A percentile compares a stretch with the other conserved stretches of the same genome.
phyloP scores from a whole-genome alignment of 805 yeast species.

The Priceomyces fermenticarens region DNA sequence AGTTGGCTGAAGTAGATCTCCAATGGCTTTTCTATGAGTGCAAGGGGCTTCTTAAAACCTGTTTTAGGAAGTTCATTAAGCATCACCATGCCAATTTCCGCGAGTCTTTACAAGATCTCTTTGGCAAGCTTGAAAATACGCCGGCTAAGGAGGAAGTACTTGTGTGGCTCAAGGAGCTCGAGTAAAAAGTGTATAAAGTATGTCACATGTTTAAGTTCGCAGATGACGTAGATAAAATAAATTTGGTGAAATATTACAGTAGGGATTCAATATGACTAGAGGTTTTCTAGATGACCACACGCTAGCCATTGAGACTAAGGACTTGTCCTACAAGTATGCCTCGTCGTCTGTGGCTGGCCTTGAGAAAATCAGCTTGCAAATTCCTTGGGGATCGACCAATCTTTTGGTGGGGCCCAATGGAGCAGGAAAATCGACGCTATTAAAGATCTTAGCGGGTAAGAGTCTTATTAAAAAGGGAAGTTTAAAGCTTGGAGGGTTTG shows the following conservation, averaged over 20 bases:
- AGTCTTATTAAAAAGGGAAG: conserved; percentile 74
- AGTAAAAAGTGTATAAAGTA: background rate
- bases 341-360: conserved; percentile 61
- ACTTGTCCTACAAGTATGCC: conserved; percentile 69
- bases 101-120: conserved; percentile 14
- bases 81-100: conserved; percentile 11
- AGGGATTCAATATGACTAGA: background rate
- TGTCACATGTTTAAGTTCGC: background rate
- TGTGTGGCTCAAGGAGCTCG: conserved; percentile 18
- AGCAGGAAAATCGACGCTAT: conserved; percentile 91
- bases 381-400: conserved; percentile 73
- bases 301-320: conserved; percentile 57
- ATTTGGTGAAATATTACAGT: background rate
- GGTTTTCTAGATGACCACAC: conserved; percentile 6
- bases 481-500: conserved; percentile 72
- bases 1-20: conserved; percentile 24
- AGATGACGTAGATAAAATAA: background rate
- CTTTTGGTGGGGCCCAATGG: conserved; percentile 92
- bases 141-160: conserved; percentile 19
- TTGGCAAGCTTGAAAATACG: conserved; percentile 18
- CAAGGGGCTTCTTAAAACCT: conserved; percentile 38
- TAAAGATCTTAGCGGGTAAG: conserved; percentile 86
- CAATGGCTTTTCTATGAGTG: conserved; percentile 45
- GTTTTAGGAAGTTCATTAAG: conserved; percentile 28
- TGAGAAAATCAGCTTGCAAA: conserved; percentile 53